Conservation (phyloP, 768 basidiomycete species). For the Naematelia aurantialba region DNA sequence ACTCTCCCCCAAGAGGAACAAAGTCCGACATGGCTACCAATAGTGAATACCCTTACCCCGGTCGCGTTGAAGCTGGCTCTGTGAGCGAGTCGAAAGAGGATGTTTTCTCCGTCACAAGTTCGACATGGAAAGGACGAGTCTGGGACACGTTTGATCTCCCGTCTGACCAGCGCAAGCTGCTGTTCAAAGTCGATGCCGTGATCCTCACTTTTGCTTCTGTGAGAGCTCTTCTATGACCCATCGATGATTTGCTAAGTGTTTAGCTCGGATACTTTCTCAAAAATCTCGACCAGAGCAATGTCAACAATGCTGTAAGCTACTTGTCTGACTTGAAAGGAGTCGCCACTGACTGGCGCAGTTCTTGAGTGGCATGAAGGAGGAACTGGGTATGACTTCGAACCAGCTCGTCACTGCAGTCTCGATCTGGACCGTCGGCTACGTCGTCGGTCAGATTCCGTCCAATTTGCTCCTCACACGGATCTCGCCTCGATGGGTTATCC, state of each 20-base stretch:
- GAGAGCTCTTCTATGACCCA: not conserved
- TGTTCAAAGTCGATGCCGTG: constrained; percentile 31
- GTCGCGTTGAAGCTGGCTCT: not conserved
- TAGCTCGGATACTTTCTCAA: constrained; percentile 27
- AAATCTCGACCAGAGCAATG: constrained; percentile 30
- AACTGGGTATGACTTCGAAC: constrained; percentile 35
- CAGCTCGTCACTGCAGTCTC: constrained; percentile 31
- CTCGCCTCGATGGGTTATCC: constrained; percentile 42
- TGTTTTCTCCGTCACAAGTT: not conserved
- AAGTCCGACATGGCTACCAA: not conserved
- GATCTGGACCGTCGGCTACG: constrained; percentile 40
- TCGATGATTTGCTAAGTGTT: not conserved
- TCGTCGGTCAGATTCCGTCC: constrained; percentile 30
- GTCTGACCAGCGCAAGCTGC: constrained; percentile 15
- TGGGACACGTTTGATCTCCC: constrained; percentile 27
- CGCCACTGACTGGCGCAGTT: constrained; percentile 5
- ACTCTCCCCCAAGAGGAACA: not conserved
- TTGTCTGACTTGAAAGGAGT: not conserved
- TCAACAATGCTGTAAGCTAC: constrained; percentile 28
- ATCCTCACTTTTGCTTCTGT: constrained; percentile 29
- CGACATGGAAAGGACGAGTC: constrained; percentile 16
- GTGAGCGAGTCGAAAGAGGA: not conserved
- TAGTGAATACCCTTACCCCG: not conserved
- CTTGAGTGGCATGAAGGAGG: constrained; percentile 40
- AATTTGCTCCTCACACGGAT: constrained; percentile 38